Base-by-base conservation (phyloP, 164 flowering plant genomes). In the Piper betle region DNA sequence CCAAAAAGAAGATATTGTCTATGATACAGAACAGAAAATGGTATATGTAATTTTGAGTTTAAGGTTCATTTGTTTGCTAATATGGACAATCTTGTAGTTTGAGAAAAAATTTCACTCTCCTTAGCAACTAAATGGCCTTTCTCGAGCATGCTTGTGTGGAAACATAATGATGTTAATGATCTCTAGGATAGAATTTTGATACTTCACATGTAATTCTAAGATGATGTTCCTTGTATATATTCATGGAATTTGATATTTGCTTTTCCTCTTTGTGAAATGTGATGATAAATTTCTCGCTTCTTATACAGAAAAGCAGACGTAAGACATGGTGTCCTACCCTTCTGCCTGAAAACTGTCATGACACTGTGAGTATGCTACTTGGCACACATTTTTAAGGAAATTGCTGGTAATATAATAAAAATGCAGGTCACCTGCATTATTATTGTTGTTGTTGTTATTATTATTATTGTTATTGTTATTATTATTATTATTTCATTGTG, bases 291-390 rank as follows among this genome's bases (percentile, higher is more conserved):
- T 52, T 58, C 8, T 20, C 15, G 62, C 56, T 60, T 55, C 66
- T 61, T 15, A 33, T 68, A 58, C 71, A 93, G 96, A 79, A 71
- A 25, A 89, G 86, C 74, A 79, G 98, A 74, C 81, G 98, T 52
- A 94, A 84, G 63, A 93, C 98, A 63, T 93, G 98, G 98, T 90
- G 97, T 69, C 84, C 90, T 25, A 79, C 91, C 37, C 81, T 75
- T 59, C 75, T 80, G 55, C 63, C 72, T 3, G 69, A 66, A 50
- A 75, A 79, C 66, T 57, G 75, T 61, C 52, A 72, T 46, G 66
- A 42, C 57, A 79, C 86, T 80, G 98, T 83, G 74, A 66, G 52
- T 52, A 57, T 16, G 18, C 25, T 37, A 56, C 54, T 12, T 58
- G 60, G 15, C 50, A 9, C 15, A 10, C 2, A 10, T 46, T 6